These are phyloP conservation scores for Coemansia sp. DNA, from an alignment of 192 early-diverging fungal species.

Conservation along the genomic window DNA sequence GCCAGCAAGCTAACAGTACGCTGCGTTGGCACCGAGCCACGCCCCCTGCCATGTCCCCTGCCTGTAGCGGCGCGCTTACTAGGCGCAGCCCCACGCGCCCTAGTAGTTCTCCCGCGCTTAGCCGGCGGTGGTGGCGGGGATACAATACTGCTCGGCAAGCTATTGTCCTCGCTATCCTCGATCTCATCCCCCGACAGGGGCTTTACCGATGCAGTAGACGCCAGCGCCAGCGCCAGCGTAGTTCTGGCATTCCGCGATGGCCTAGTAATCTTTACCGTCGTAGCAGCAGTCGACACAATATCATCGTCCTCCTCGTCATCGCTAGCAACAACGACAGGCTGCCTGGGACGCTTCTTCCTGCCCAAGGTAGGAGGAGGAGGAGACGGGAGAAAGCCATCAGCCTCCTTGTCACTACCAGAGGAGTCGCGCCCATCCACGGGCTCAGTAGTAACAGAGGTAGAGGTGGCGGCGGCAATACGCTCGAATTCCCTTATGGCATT, in stretches of 20 bases:
- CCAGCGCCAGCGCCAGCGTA: conserved; percentile 9
- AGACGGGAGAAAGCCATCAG: neutral
- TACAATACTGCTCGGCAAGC: neutral
- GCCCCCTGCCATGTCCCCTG: neutral
- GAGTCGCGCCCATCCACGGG: neutral
- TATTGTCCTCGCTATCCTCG: conserved; percentile 15
- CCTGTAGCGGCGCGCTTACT: neutral
- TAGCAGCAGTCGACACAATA: neutral
- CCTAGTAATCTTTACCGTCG: conserved; percentile 3
- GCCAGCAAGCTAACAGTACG: neutral
- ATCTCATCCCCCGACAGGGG: conserved; percentile 5
- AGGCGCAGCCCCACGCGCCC: neutral
- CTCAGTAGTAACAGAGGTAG: neutral
- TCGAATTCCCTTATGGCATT: conserved; percentile 31
- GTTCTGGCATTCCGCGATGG: conserved; percentile 43
- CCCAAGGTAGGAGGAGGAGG: neutral
- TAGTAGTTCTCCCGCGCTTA: neutral
- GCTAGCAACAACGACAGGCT: neutral
- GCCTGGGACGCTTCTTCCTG: neutral
- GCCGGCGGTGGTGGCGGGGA: neutral
- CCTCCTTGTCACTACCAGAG: neutral
- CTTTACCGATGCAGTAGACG: neutral
- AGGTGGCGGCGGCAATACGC: conserved; percentile 4
- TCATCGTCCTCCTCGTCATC: neutral
- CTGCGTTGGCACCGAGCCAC: neutral